A percentile compares a stretch with the other conserved stretches of the same genome.
These are phyloP conservation scores for Podospora fimiseda DNA, from an alignment of 495 filamentous ascomycete genomes.

Conservation along the genomic window DNA sequence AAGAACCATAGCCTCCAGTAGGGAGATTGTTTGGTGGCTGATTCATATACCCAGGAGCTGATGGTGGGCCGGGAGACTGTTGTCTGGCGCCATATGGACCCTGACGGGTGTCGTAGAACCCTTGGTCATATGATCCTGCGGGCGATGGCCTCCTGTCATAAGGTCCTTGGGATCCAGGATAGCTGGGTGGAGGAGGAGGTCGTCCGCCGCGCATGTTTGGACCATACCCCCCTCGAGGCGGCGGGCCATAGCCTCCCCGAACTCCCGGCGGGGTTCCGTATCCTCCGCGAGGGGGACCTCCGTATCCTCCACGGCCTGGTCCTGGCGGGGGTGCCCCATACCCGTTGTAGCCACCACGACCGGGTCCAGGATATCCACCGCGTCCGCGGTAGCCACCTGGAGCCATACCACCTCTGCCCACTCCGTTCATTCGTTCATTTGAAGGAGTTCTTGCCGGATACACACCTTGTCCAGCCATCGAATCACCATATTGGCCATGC, in stretches of 20 bases:
- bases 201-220: slow-evolving; percentile 50
- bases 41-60: slow-evolving; percentile 34
- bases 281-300: slow-evolving; percentile 36
- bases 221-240: slow-evolving; percentile 52
- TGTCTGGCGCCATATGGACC: slow-evolving; percentile 29
- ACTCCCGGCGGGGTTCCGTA: slow-evolving; percentile 35
- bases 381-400: slow-evolving; percentile 49
- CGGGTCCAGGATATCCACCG: slow-evolving; percentile 41
- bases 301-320: slow-evolving; percentile 34
- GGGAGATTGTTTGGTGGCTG: slow-evolving; percentile 26
- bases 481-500: slow-evolving; percentile 66
- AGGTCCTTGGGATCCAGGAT: slow-evolving; percentile 29
- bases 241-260: slow-evolving; percentile 42
- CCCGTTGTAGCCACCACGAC: slow-evolving; percentile 32
- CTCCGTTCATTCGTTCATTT: slow-evolving; percentile 52
- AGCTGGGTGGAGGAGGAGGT: slow-evolving; percentile 50
- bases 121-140: slow-evolving; percentile 31
- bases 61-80: slow-evolving; percentile 29
- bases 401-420: slow-evolving; percentile 46
- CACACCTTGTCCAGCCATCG: slow-evolving; percentile 42
- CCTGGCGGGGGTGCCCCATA: slow-evolving; percentile 28
- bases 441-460: slow-evolving; percentile 55
- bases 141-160: slow-evolving; percentile 46
- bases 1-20: slow-evolving; percentile 33
- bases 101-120: slow-evolving; percentile 5